Base-by-base conservation (phyloP, 176 grass and related monocot genomes). In the Oryza meyeriana region DNA sequence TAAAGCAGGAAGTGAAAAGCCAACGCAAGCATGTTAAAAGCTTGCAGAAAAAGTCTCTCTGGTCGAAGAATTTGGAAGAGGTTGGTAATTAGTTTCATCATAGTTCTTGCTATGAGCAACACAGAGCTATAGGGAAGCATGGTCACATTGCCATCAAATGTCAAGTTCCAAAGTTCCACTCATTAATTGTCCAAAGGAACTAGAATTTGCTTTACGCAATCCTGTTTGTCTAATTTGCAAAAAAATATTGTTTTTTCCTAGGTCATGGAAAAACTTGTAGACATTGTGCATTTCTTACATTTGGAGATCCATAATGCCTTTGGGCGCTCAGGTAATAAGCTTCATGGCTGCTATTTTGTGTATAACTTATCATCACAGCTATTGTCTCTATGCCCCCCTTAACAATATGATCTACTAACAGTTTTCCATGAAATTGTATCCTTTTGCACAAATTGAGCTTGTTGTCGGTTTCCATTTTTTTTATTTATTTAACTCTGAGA, bases 21-120 rank as follows among this genome's bases (percentile, higher is more conserved):
- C 92, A 94, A 83, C 83, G 33, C 20, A 94, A 92, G 74, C 89
- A 95, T 85, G 93, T 99, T 65, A 95, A 93, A 84, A 87, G 76
- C 69, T 87, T 99, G 72, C 79, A 88, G 77, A 99, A 95, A 80
- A 99, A 86, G 66, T 95, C 96, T 79, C 85, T 99, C 10, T 98
- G 96, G 96, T 92, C 89, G 33, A 98, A 88, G 85, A 93, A 89
- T 88, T 88, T 98, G 82, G 95, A 98, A 82, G 95, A 98, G 95
- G 95, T 98, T 89, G 79, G 85, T 92, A 61, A 47, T 66, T 85
- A 58, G 26, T 42, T 83, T 76, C 55, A 76, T 85, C 85, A 68
- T 85, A 71, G 66, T 76, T 67, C 39, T 84, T 61, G 12, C 30
- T 84, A 52, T 66, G 52, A 64, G 68, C 24, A 67, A 76, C 29